Evolutionary conservation across 2,329 filamentous ascomycete species (phyloP), one percentile per base, ranked within the genome.

Genomic region (Monosporascus sp.): DNA sequence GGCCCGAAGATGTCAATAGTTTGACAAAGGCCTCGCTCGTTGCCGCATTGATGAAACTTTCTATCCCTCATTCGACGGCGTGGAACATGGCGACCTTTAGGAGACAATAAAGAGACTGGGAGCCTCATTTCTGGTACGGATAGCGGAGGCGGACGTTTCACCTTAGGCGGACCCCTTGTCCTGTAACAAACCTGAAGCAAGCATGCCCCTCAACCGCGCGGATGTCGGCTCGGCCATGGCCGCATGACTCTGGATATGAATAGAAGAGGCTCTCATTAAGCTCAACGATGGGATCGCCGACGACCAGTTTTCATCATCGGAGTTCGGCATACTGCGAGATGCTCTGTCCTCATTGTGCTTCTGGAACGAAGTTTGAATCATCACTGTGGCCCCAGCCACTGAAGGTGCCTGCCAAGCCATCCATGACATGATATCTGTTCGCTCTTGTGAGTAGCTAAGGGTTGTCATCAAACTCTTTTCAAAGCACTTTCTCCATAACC

Each of bases 111-210:
- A 56, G 47, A 38, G 52, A 50, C 52, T 49, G 47, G 40, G 43
- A 53, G 37, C 11, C 26, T 36, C 27, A 19, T 36, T 19, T 56
- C 52, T 57, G 54, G 63, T 52, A 50, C 26, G 47, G 52, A 59
- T 36, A 11, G 36, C 31, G 47, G 47, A 31, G 31, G 9, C 1
- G 27, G 31, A 36, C 9, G 43, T 46, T 46, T 38, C 55, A 55
- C 52, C 58, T 53, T 14, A 49, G 47, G 44, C 37, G 22, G 43
- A 61, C 57, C 61, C 63, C 58, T 63, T 22, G 63, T 62, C 55
- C 58, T 66, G 63, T 61, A 60, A 66, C 64, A 59, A 52, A 62
- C 53, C 59, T 66, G 64, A 66, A 55, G 64, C 64, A 66, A 14
- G 31, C 47, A 9, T 27, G 46, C 53, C 56, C 57, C 49, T 57